These are phyloP conservation scores for Pseudocercospora fuligena DNA, from an alignment of 2,329 filamentous ascomycete genomes.

Conservation along the genomic window DNA sequence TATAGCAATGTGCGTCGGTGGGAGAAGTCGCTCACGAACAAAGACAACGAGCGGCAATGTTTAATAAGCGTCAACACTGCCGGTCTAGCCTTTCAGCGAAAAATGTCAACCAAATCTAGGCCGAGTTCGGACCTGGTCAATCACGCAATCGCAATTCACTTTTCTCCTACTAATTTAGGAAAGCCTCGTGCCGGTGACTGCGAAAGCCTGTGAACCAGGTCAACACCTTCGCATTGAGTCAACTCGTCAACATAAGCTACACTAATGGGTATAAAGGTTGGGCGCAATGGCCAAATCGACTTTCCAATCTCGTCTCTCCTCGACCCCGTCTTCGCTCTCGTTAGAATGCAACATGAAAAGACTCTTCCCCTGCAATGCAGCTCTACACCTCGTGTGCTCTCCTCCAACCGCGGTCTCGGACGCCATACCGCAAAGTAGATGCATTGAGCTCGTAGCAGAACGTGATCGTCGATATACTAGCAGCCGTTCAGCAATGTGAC, in stretches of 20 bases:
- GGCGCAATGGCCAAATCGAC: neutral
- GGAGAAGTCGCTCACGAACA: neutral
- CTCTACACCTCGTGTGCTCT: neutral
- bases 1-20: neutral
- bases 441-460: slow-evolving; percentile 8
- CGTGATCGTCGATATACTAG: slow-evolving; percentile 14
- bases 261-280: slow-evolving; percentile 22
- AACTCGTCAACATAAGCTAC: slow-evolving; percentile 15
- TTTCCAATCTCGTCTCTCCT: slow-evolving; percentile 6
- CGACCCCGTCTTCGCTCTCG: neutral
- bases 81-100: neutral
- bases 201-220: neutral
- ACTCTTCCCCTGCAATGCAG: neutral
- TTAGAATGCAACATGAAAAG: neutral
- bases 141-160: neutral
- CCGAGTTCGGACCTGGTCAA: neutral
- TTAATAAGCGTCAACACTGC: neutral
- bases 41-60: neutral
- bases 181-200: too few species aligned
- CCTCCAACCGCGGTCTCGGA: neutral
- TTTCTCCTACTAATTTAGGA: neutral
- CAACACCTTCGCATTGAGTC: neutral
- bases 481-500: slow-evolving; percentile 11
- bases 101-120: neutral
- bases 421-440: neutral